Base-by-base conservation (phyloP, 495 filamentous ascomycete species). In the Neurospora sp. region DNA sequence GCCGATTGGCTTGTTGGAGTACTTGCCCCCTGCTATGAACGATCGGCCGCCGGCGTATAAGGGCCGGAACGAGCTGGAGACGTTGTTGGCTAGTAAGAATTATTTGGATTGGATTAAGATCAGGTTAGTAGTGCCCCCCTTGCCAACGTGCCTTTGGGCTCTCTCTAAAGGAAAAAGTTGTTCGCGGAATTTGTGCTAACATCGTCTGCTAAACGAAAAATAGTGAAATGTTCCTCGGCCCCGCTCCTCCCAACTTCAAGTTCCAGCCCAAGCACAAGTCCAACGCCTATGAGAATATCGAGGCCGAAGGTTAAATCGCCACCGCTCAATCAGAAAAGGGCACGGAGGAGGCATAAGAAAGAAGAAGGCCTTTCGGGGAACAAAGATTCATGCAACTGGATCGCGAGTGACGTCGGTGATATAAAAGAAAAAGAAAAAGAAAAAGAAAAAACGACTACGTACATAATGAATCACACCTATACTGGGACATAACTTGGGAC, bases 211-310 rank as follows among this genome's bases (percentile, higher is more conserved):
- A 44, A 44, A 41, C n/a, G 35, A 37, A 44, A 41, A 37, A 35
- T 70, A 97, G 94, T 78, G 96, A 99, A 77, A 98, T 99, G 94
- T 98, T 97, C 84, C 88, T 99, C 16, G 96, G 96, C 20, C 93
- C 94, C 41, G 91, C 93, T 38, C 93, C 96, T 72, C 88, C 91
- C 69, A 89, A 92, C 79, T 99, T 98, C 87, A 90, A 91, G 72
- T 99, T 98, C 83, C 90, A 93, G 82, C 96, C 96, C n/a, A 99
- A 99, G 85, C 96, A 99, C 82, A 98, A 97, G 83, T 94, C 92
- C 14, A 97, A 97, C 79, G 87, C 89, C 72, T 97, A 88, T 73
- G 87, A 89, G 73, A 35, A 37, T 4, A 87, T 88, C 27, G 87
- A 90, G 74, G 87, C 87, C 0, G 87, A 89, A 73, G 88, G 88